Evolutionary conservation across 176 grass and related monocot species (phyloP).

Genomic region (Paspalum vaginatum): DNA sequence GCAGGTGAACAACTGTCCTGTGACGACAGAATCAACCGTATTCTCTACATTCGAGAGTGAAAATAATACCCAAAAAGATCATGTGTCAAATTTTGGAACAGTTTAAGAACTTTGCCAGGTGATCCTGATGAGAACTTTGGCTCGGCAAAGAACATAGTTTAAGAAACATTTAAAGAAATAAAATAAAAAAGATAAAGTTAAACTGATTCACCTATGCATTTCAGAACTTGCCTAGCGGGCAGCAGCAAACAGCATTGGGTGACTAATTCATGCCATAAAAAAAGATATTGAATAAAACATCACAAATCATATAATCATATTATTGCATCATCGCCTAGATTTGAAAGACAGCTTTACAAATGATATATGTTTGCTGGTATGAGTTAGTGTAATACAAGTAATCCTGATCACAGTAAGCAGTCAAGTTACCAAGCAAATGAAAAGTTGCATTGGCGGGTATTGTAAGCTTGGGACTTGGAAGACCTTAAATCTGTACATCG

Average conservation of each 20-base stretch:
- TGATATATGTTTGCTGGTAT: neutral
- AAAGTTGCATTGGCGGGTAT: neutral
- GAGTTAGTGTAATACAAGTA: neutral
- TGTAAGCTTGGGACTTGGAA: neutral
- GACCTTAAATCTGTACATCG: slow-evolving; percentile 8
- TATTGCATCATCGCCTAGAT: neutral
- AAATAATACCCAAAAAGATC: neutral
- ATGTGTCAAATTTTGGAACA: neutral
- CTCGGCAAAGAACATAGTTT: neutral
- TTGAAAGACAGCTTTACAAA: neutral
- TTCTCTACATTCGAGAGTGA: neutral
- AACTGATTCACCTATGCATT: neutral
- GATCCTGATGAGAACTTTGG: too few relatives aligned
- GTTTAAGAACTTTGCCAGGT: too few relatives aligned
- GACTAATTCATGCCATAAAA: neutral
- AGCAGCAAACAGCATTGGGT: neutral
- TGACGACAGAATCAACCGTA: neutral
- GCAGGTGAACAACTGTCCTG: neutral
- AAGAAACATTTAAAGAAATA: neutral
- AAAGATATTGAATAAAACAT: neutral
- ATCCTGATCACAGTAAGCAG: neutral
- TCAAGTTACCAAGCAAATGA: neutral
- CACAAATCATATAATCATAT: too few relatives aligned
- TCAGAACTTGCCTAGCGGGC: neutral
- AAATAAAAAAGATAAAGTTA: neutral